phyloP scores from a whole-genome alignment of 805 yeast genomes.

The Candida pseudoglaebosa region DNA sequence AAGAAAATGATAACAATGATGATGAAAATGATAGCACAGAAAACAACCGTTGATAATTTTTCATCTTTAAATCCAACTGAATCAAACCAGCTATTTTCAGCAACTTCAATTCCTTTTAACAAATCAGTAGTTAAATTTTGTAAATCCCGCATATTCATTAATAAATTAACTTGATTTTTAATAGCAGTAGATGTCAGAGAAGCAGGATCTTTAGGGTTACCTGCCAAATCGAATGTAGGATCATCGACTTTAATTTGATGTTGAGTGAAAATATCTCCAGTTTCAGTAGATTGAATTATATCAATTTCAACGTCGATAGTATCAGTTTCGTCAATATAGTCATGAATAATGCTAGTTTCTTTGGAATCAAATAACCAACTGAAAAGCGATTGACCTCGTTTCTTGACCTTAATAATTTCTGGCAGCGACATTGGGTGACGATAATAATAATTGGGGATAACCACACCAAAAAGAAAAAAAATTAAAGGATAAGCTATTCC shows the following conservation, averaged over 20 bases:
- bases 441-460: slow-evolving; percentile 66
- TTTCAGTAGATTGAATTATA: not conserved
- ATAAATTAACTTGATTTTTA: slow-evolving; percentile 37
- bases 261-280: slow-evolving; percentile 2
- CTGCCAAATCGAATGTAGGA: slow-evolving; percentile 12
- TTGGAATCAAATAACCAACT: slow-evolving; percentile 31
- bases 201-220: slow-evolving; percentile 9
- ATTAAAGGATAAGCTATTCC: slow-evolving; percentile 62
- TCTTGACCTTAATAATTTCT: slow-evolving; percentile 40
- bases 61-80: slow-evolving; percentile 73
- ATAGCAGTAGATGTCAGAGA: slow-evolving; percentile 9
- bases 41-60: slow-evolving; percentile 56
- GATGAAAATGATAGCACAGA: slow-evolving; percentile 30
- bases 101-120: slow-evolving; percentile 44
- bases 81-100: slow-evolving; percentile 55
- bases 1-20: slow-evolving; percentile 40
- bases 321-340: slow-evolving; percentile 20
- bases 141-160: slow-evolving; percentile 67
- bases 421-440: slow-evolving; percentile 60
- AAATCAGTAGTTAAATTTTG: slow-evolving; percentile 61
- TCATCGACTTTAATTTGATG: slow-evolving; percentile 10
- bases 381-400: slow-evolving; percentile 52
- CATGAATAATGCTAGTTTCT: slow-evolving; percentile 32
- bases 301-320: slow-evolving; percentile 9
- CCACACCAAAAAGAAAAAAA: slow-evolving; percentile 49